Percentiles rank a stretch among this genome's conserved stretches.
Conservation (phyloP, 768 basidiomycete genomes). For the Pleurotus salmoneostramineus region DNA sequence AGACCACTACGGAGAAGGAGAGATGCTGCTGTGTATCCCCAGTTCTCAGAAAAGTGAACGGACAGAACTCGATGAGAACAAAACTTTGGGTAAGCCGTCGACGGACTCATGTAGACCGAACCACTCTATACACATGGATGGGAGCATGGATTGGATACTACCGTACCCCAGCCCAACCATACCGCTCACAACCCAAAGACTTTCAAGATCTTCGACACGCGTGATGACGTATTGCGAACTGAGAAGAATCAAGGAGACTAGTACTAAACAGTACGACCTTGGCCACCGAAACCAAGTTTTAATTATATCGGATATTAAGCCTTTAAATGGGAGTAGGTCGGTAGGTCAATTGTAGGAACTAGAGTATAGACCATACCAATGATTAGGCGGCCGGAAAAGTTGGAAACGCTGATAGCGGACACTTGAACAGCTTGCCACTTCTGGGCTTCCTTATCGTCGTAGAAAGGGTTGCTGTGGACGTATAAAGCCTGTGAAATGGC, state of each 20-base stretch:
- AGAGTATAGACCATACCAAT: constrained; percentile 45
- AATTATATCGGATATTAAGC: constrained; percentile 63
- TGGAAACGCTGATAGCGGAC: constrained; percentile 76
- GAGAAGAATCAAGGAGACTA: constrained; percentile 67
- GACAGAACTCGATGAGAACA: neutral
- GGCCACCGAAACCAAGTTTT: constrained; percentile 56
- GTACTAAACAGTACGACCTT: constrained; percentile 63
- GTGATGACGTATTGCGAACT: constrained; percentile 65
- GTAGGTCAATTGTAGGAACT: neutral
- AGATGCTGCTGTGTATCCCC: constrained; percentile 73
- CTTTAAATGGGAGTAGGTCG: constrained; percentile 25
- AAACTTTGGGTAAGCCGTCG: neutral
- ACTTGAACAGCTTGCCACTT: constrained; percentile 85
- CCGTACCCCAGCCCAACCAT: constrained; percentile 70
- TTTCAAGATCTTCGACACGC: constrained; percentile 45
- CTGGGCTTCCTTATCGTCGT: constrained; percentile 64
- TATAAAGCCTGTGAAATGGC: constrained; percentile 68
- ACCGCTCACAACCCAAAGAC: constrained; percentile 63
- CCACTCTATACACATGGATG: constrained; percentile 83
- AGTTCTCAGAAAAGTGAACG: constrained; percentile 83
- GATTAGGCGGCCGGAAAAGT: constrained; percentile 72
- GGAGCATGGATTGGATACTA: constrained; percentile 63
- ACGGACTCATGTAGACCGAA: constrained; percentile 70
- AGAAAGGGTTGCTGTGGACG: constrained; percentile 52
- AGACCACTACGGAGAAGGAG: constrained; percentile 80